These are phyloP conservation scores for Xylona heveae DNA, from an alignment of 495 filamentous ascomycete genomes.

Conservation along the genomic window DNA sequence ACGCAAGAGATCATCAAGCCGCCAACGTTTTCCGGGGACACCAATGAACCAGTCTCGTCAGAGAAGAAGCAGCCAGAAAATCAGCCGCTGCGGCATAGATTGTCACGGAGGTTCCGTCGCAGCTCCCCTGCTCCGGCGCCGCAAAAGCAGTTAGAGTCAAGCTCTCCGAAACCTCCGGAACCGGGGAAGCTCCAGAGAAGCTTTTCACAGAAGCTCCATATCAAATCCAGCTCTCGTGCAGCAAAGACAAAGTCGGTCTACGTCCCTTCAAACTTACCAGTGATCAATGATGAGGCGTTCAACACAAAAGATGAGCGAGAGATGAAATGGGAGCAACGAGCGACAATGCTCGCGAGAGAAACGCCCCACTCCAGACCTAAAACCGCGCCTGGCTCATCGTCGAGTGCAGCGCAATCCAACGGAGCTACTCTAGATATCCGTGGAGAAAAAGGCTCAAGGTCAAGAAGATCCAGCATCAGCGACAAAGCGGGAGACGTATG, in stretches of 20 bases:
- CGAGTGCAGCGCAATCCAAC: too few species aligned
- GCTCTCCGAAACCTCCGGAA: too few species aligned
- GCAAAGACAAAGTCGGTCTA: conserved; percentile 38
- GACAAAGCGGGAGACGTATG: conserved; percentile 5
- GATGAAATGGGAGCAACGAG: conserved; percentile 66
- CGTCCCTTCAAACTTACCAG: conserved; percentile 61
- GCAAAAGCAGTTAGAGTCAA: not conserved
- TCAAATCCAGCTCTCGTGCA: conserved; percentile 31
- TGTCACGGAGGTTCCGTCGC: not conserved
- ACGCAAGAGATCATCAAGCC: conserved; percentile 56
- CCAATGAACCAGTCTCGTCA: conserved; percentile 3
- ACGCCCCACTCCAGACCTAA: conserved; percentile 23
- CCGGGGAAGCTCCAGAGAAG: conserved; percentile 4
- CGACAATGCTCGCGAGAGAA: conserved; percentile 57
- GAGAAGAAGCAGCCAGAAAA: not conserved
- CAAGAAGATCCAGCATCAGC: conserved; percentile 8
- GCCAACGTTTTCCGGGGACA: conserved; percentile 28
- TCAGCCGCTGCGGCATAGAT: not conserved
- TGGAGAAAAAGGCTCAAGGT: too few species aligned
- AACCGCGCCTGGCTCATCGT: conserved; percentile 7
- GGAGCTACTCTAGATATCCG: too few species aligned
- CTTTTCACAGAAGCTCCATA: conserved; percentile 50
- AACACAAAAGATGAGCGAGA: conserved; percentile 27
- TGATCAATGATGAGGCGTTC: conserved; percentile 34
- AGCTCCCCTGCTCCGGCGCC: not conserved